Conservation (phyloP, 192 early-diverging fungal genomes). For the Podila horticola region DNA sequence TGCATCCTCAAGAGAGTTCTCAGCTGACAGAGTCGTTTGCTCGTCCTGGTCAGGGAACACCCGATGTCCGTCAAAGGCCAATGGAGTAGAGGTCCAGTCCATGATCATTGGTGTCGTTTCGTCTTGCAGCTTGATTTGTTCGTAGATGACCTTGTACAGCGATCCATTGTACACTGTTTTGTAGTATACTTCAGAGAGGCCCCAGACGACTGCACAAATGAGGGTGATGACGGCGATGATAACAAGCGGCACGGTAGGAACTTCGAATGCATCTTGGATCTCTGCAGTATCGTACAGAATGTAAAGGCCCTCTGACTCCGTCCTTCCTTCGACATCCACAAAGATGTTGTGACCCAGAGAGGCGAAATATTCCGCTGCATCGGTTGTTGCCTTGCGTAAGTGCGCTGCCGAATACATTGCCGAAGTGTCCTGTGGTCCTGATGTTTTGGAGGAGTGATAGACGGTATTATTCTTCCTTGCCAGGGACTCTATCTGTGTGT, state of each 20-base stretch:
- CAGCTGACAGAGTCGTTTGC: not conserved
- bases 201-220: not conserved
- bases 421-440: not conserved
- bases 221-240: not conserved
- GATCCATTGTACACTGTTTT: conserved; percentile 8
- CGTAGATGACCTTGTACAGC: conserved; percentile 12
- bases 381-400: not conserved
- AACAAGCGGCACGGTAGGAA: not conserved
- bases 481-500: too few relatives aligned
- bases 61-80: conserved; percentile 8
- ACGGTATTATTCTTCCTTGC: too few relatives aligned
- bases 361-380: not conserved
- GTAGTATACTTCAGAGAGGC: not conserved
- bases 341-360: conserved; percentile 7
- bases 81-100: conserved; percentile 1
- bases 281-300: conserved; percentile 13
- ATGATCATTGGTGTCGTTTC: conserved; percentile 2
- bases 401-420: not conserved
- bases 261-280: conserved; percentile 5
- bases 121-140: not conserved
- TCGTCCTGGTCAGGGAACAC: conserved; percentile 9
- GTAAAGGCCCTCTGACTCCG: conserved; percentile 3
- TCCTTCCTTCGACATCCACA: not conserved
- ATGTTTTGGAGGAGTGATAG: not conserved
- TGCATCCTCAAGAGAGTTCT: not conserved